phyloP scores from a whole-genome alignment of 2,329 filamentous ascomycete genomes.

The Calonectria henricotiae region DNA sequence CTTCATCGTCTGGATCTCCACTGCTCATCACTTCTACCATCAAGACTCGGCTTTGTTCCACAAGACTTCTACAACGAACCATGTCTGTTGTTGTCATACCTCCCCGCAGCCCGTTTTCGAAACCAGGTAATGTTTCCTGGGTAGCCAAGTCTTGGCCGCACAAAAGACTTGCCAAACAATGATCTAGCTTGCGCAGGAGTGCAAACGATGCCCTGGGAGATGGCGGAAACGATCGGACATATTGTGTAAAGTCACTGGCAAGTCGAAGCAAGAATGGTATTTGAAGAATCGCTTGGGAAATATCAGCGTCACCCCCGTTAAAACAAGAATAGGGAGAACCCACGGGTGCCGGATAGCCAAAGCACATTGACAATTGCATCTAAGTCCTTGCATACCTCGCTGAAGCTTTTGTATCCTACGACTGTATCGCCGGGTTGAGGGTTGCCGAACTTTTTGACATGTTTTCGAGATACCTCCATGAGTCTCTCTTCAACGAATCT shows the following conservation, averaged over 20 bases:
- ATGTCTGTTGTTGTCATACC: slow-evolving; percentile 87
- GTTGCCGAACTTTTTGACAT: slow-evolving; percentile 72
- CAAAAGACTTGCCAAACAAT: slow-evolving; percentile 85
- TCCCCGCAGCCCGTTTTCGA: slow-evolving; percentile 73
- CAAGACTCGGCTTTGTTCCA: slow-evolving; percentile 81
- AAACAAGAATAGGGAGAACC: slow-evolving; percentile 54
- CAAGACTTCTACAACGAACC: slow-evolving; percentile 87
- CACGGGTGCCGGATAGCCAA: slow-evolving; percentile 91
- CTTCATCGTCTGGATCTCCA: slow-evolving; percentile 62
- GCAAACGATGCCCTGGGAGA: slow-evolving; percentile 78
- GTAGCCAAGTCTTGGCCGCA: slow-evolving; percentile 78
- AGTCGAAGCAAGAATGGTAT: slow-evolving; percentile 87
- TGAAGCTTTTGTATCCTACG: slow-evolving; percentile 73
- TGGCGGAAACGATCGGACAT: slow-evolving; percentile 79
- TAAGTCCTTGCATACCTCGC: slow-evolving; percentile 81
- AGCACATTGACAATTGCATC: slow-evolving; percentile 84
- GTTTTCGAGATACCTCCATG: slow-evolving; percentile 71
- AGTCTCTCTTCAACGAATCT: slow-evolving; percentile 72
- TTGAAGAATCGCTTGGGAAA: slow-evolving; percentile 70
- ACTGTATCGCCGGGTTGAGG: slow-evolving; percentile 65
- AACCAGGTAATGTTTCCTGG: slow-evolving; percentile 78
- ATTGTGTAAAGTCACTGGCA: slow-evolving; percentile 80
- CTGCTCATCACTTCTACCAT: slow-evolving; percentile 79
- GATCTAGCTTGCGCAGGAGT: slow-evolving; percentile 84
- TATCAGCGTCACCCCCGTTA: slow-evolving; percentile 20